Evolutionary conservation across 208 protist species (phyloP).

Genomic region (Leishmania amazonensis): DNA sequence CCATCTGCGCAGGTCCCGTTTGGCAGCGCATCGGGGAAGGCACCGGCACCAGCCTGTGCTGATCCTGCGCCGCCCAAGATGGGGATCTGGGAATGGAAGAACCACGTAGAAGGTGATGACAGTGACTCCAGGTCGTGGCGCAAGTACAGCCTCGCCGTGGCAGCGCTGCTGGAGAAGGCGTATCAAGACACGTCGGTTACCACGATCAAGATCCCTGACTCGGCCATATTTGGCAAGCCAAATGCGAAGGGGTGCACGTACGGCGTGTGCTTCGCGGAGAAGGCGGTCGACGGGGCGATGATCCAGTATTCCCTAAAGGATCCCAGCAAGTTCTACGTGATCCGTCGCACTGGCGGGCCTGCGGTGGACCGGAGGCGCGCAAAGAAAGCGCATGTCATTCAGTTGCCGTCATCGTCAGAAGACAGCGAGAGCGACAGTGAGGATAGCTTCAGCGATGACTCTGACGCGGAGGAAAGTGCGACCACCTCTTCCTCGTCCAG

Average conservation of each 20-base stretch:
- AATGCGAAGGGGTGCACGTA: constrained; percentile 35
- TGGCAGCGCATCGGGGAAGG: neutral
- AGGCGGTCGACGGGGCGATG: constrained; percentile 44
- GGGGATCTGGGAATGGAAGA: constrained; percentile 69
- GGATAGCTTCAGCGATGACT: constrained; percentile 5
- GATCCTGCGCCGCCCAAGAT: constrained; percentile 8
- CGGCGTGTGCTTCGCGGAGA: constrained; percentile 60
- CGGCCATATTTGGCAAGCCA: constrained; percentile 26
- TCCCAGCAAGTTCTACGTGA: constrained; percentile 33
- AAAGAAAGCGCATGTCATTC: constrained; percentile 35
- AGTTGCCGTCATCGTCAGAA: constrained; percentile 28
- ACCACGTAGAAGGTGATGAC: constrained; percentile 35
- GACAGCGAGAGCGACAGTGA: constrained; percentile 21
- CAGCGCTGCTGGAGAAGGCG: constrained; percentile 51
- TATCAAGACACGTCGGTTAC: constrained; percentile 30
- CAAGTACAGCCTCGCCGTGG: constrained; percentile 48
- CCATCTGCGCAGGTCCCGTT: constrained; percentile 16
- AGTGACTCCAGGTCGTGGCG: constrained; percentile 47
- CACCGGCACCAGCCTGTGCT: neutral
- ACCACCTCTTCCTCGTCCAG: constrained; percentile 14
- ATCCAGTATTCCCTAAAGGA: constrained; percentile 55
- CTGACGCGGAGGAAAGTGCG: neutral
- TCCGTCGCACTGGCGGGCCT: constrained; percentile 40
- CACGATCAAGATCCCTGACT: constrained; percentile 39
- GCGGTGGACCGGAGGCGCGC: constrained; percentile 32